phyloP scores from a whole-genome alignment of 495 filamentous ascomycete species.

The Sordaria brevicollis region DNA sequence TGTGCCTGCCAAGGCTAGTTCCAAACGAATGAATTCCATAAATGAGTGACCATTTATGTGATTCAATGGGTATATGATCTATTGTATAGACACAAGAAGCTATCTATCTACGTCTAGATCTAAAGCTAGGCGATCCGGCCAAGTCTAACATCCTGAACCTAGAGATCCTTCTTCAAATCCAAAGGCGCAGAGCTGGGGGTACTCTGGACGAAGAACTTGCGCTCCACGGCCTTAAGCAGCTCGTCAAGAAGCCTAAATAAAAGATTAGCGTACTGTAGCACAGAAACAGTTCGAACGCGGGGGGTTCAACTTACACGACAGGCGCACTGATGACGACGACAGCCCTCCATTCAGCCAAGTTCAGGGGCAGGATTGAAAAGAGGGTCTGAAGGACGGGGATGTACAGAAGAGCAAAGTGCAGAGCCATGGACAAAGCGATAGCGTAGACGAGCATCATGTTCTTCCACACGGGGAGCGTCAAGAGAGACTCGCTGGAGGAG shows the following conservation, averaged over 20 bases:
- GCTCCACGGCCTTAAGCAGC: constrained; percentile 70
- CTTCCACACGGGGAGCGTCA: constrained; percentile 88
- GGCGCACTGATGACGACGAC: constrained; percentile 82
- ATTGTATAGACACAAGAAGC: neutral
- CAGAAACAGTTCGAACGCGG: neutral
- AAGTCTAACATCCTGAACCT: neutral
- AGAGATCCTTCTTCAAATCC: constrained; percentile 32
- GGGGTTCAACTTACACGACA: constrained; percentile 65
- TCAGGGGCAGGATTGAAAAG: constrained; percentile 85
- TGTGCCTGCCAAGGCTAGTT: neutral
- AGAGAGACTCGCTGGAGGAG: constrained; percentile 84
- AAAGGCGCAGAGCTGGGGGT: constrained; percentile 14
- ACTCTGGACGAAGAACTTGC: constrained; percentile 44
- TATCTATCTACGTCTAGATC: neutral
- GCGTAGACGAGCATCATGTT: constrained; percentile 98
- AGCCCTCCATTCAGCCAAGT: constrained; percentile 87
- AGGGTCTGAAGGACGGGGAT: constrained; percentile 78
- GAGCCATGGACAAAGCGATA: constrained; percentile 84
- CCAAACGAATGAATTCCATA: neutral
- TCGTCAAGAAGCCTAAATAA: constrained; percentile 73
- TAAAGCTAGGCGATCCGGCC: neutral
- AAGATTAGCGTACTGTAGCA: constrained; percentile 26
- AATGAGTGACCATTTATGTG: neutral
- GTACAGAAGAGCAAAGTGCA: constrained; percentile 93
- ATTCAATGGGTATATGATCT: neutral